A percentile compares a stretch with the other conserved stretches of the same genome.
Evolutionary conservation across 169 alveolate genomes (phyloP).

Genomic region (Eimeria praecox): DNA sequence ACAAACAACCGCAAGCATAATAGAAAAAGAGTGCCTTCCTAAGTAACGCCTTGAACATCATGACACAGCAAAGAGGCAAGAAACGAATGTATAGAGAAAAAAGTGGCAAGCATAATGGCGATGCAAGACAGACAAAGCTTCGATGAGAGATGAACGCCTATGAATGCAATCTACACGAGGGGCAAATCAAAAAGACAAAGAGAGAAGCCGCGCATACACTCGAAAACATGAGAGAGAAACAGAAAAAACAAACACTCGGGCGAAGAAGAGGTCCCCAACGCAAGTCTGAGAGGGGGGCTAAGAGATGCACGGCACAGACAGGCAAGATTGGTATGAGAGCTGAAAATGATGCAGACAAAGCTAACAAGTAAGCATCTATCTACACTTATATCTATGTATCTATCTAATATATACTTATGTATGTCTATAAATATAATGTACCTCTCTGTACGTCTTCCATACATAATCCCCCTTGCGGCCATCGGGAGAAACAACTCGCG

Average conservation of each 20-base stretch:
- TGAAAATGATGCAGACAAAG: too few relatives aligned
- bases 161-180: neutral
- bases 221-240: neutral
- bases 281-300: neutral
- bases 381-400: too few relatives aligned
- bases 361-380: too few relatives aligned
- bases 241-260: neutral
- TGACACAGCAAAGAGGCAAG: neutral
- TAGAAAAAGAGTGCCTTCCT: neutral
- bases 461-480: conserved; percentile 77
- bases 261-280: neutral
- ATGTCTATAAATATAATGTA: neutral
- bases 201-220: neutral
- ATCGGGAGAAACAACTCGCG: conserved; percentile 65
- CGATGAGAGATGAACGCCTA: neutral
- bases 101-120: neutral
- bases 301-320: neutral
- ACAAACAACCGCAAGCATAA: neutral
- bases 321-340: neutral
- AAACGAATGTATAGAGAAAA: neutral
- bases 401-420: too few relatives aligned
- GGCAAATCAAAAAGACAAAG: neutral
- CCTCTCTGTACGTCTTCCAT: conserved; percentile 84
- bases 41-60: neutral
- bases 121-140: neutral